Evolutionary conservation across 192 early-diverging fungal genomes (phyloP).

Genomic region (Coemansia sp.): DNA sequence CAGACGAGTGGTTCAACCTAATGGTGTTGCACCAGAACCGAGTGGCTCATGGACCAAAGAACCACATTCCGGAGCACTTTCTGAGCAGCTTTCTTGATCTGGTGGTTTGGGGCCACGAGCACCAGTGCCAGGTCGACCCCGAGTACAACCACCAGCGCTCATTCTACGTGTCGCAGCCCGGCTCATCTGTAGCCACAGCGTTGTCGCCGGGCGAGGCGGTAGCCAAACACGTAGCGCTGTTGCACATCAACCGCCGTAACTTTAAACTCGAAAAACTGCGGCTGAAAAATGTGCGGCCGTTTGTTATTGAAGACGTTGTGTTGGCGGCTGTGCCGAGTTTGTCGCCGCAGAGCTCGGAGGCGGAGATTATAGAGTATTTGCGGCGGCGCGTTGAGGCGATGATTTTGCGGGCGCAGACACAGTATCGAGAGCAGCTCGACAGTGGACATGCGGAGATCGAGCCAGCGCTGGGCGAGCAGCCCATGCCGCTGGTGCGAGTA

Average conservation of each 20-base stretch:
- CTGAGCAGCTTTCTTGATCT: constrained; percentile 79
- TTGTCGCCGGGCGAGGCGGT: constrained; percentile 79
- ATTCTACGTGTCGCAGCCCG: constrained; percentile 88
- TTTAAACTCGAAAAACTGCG: constrained; percentile 76
- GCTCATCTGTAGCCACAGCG: constrained; percentile 89
- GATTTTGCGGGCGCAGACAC: constrained; percentile 63
- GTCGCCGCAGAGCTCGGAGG: constrained; percentile 55
- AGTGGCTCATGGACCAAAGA: constrained; percentile 74
- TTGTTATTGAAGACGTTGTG: constrained; percentile 72
- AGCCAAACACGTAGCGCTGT: constrained; percentile 60
- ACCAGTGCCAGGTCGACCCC: constrained; percentile 86
- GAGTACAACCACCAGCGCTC: constrained; percentile 61
- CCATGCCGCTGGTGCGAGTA: constrained; percentile 73
- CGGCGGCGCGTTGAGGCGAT: constrained; percentile 57
- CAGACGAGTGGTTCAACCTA: constrained; percentile 85
- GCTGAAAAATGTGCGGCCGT: constrained; percentile 82
- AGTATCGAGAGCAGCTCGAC: constrained; percentile 57
- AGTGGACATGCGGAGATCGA: constrained; percentile 18
- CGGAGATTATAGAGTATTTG: constrained; percentile 58
- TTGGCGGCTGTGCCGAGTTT: constrained; percentile 57
- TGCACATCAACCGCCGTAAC: constrained; percentile 65
- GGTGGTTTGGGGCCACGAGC: constrained; percentile 96
- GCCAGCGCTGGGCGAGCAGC: constrained; percentile 55
- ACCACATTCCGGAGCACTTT: constrained; percentile 86
- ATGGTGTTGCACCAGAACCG: constrained; percentile 93